Conservation (phyloP, 2,329 filamentous ascomycete species). For the Phaeosphaeriaceae sp. region DNA sequence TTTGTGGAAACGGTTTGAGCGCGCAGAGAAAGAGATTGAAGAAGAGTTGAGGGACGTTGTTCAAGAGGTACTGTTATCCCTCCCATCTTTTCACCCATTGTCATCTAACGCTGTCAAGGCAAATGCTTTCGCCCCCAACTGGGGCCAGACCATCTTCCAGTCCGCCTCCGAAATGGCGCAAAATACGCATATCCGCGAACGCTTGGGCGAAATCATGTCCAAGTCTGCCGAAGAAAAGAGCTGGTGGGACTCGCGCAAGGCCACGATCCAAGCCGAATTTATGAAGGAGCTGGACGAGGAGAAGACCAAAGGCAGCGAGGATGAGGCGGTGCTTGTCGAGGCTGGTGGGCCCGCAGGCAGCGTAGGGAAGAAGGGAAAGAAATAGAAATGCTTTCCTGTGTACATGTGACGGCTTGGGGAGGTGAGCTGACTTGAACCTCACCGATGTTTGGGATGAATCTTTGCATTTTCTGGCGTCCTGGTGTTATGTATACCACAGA, state of each 20-base stretch:
- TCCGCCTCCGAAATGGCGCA: conserved; percentile 94
- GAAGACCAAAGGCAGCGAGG: conserved; percentile 34
- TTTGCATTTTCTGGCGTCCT: conserved; percentile 2
- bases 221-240: conserved; percentile 76
- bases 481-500: not conserved
- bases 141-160: conserved; percentile 96
- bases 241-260: conserved; percentile 90
- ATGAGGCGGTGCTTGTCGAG: conserved; percentile 25
- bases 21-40: conserved; percentile 97
- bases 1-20: conserved; percentile 87
- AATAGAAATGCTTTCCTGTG: conserved; percentile 31
- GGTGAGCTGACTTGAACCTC: too few species aligned
- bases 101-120: conserved; percentile 63
- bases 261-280: conserved; percentile 75
- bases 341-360: conserved; percentile 11
- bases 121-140: conserved; percentile 84
- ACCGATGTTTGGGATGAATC: not conserved
- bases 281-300: conserved; percentile 82
- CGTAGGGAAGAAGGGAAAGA: conserved; percentile 19
- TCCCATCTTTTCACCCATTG: too few species aligned
- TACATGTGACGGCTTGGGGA: not conserved
- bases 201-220: conserved; percentile 75
- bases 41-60: conserved; percentile 94
- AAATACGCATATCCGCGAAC: conserved; percentile 77
- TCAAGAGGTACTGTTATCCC: conserved; percentile 69